phyloP scores from a whole-genome alignment of 495 filamentous ascomycete species.

The Bryoglossum gracile region DNA sequence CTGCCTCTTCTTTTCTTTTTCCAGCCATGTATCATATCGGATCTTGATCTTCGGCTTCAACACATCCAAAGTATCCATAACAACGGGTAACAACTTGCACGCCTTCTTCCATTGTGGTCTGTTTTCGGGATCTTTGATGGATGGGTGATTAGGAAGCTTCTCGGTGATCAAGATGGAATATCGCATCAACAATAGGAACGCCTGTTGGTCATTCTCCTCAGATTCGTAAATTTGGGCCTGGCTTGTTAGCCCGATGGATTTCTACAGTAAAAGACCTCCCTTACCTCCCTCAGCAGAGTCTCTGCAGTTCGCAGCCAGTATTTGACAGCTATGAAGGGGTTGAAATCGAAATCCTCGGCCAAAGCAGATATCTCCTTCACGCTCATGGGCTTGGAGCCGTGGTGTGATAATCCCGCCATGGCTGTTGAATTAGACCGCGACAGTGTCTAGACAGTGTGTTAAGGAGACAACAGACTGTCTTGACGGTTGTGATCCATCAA shows the following conservation, averaged over 20 bases:
- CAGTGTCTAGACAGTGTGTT: too few relatives aligned
- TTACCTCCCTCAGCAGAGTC: constrained; percentile 70
- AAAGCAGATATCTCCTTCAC: constrained; percentile 62
- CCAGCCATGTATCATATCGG: constrained; percentile 44
- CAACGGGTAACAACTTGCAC: constrained; percentile 9
- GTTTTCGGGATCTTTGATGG: constrained; percentile 42
- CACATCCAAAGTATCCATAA: constrained; percentile 53
- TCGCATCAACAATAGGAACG: constrained; percentile 79
- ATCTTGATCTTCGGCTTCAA: constrained; percentile 62
- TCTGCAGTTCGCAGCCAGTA: constrained; percentile 79
- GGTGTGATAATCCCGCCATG: constrained; percentile 22
- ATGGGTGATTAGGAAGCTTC: constrained; percentile 53
- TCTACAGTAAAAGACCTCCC: neutral
- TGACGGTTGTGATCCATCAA: too few relatives aligned
- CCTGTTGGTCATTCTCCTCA: constrained; percentile 79
- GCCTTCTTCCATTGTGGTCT: constrained; percentile 13
- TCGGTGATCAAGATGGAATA: constrained; percentile 65
- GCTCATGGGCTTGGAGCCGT: constrained; percentile 50
- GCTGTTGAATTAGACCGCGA: too few relatives aligned
- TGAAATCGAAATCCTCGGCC: constrained; percentile 74
- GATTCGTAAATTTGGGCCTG: constrained; percentile 73
- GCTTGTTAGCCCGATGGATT: neutral
- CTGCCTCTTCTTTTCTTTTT: constrained; percentile 30
- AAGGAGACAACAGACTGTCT: too few relatives aligned
- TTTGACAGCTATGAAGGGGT: constrained; percentile 59